Evolutionary conservation across 2,329 filamentous ascomycete genomes (phyloP).

Genomic region (Trichoderma koningii): DNA sequence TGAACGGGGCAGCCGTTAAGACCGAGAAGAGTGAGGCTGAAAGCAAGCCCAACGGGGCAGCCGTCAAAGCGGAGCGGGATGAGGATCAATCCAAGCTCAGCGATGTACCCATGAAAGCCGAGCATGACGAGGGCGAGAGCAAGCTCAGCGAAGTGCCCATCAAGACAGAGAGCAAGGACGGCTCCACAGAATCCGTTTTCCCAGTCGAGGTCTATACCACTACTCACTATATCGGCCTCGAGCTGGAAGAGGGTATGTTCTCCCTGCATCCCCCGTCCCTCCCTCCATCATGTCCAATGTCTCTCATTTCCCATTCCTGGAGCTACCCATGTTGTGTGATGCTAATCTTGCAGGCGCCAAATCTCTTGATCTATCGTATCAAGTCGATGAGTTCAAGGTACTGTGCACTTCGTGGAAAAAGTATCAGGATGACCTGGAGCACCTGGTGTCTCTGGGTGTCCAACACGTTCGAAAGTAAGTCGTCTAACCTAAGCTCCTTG

Average conservation of each 20-base stretch:
- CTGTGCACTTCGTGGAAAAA: constrained; percentile 75
- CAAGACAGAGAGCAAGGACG: constrained; percentile 53
- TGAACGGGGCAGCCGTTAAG: constrained; percentile 45
- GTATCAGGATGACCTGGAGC: constrained; percentile 71
- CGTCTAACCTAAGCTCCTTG: neutral
- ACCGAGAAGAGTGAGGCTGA: constrained; percentile 43
- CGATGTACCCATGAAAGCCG: too few species aligned
- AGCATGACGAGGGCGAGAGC: constrained; percentile 42
- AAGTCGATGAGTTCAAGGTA: constrained; percentile 85
- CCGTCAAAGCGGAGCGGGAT: constrained; percentile 34
- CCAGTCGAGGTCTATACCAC: constrained; percentile 71
- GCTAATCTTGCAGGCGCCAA: constrained; percentile 59
- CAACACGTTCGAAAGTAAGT: constrained; percentile 84
- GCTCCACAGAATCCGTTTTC: constrained; percentile 40
- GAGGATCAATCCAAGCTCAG: constrained; percentile 29
- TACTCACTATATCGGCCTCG: constrained; percentile 91
- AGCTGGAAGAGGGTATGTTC: constrained; percentile 71
- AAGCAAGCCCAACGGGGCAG: too few species aligned
- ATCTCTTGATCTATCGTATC: constrained; percentile 74
- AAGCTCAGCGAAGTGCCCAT: constrained; percentile 40
- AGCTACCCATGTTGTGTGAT: neutral
- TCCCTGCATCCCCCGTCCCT: neutral
- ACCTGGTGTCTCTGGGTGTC: constrained; percentile 65
- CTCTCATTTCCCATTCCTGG: too few species aligned
- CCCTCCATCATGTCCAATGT: neutral